Evolutionary conservation across 345 rosid genomes (phyloP).

Genomic region (Lagerstroemia speciosa): DNA sequence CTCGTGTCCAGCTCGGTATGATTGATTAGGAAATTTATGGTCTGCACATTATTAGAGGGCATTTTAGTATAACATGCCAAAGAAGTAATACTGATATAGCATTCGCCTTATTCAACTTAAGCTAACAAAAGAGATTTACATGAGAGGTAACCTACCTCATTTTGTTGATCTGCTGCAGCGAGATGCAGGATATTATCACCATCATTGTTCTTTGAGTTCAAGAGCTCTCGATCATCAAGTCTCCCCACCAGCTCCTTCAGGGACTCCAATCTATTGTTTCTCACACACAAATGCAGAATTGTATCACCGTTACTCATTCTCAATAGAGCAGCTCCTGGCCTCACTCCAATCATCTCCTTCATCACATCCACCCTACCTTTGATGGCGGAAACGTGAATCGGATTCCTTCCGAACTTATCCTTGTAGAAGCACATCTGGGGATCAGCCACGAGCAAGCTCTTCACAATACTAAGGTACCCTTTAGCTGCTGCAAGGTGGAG

Average conservation of each 20-base stretch:
- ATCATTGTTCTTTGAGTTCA: not conserved
- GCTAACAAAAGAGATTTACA: too few relatives aligned
- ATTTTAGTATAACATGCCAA: too few relatives aligned
- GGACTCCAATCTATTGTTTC: slow-evolving; percentile 3
- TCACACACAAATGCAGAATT: slow-evolving; percentile 8
- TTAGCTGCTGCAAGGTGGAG: slow-evolving; percentile 19
- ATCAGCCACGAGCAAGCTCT: not conserved
- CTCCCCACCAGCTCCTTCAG: not conserved
- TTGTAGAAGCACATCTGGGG: slow-evolving; percentile 1
- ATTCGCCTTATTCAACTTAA: too few relatives aligned
- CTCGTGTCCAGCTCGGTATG: not conserved
- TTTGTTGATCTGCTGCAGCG: slow-evolving; percentile 7
- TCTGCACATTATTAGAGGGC: not conserved
- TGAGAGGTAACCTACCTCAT: slow-evolving; percentile 12
- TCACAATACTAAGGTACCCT: slow-evolving; percentile 10
- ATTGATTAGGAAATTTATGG: not conserved
- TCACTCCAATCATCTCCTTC: not conserved
- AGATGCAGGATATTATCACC: slow-evolving; percentile 13
- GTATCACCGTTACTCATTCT: not conserved
- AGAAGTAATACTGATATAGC: too few relatives aligned
- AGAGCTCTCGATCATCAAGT: not conserved
- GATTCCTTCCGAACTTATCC: slow-evolving; percentile 17
- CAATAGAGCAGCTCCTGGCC: not conserved
- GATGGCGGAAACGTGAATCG: slow-evolving; percentile 16
- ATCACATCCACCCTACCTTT: slow-evolving; percentile 15